Evolutionary conservation across 805 yeast species (phyloP).

Genomic region (Komagataella ulmi): DNA sequence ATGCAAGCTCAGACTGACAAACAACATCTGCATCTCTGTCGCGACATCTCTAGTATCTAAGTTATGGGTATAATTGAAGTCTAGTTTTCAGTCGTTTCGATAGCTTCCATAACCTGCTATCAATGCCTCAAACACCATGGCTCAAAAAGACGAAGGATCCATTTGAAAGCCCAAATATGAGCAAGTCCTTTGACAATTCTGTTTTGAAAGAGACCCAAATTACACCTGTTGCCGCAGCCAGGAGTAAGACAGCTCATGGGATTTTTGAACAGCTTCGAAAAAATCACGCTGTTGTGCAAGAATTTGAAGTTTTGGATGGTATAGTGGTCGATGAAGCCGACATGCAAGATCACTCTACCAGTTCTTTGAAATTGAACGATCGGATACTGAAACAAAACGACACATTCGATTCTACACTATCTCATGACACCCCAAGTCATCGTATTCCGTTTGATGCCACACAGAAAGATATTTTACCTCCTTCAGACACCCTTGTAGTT

Average conservation of each 20-base stretch:
- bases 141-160: conserved; percentile 21
- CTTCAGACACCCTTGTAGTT: neutral
- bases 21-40: neutral
- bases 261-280: conserved; percentile 12
- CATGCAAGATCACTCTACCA: neutral
- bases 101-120: neutral
- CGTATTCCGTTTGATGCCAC: neutral
- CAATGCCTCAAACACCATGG: conserved; percentile 11
- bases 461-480: neutral
- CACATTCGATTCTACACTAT: neutral
- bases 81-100: too few species aligned
- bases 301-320: conserved; percentile 1
- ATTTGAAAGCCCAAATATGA: conserved; percentile 17
- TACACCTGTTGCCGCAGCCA: neutral
- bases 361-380: neutral
- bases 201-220: neutral
- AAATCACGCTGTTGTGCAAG: conserved; percentile 7
- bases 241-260: conserved; percentile 7
- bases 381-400: neutral
- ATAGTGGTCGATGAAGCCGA: neutral
- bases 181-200: conserved; percentile 3
- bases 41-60: neutral
- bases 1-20: neutral
- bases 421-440: neutral
- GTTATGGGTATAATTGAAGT: too few species aligned